These are phyloP conservation scores for Metarhizium robertsii DNA, from an alignment of 2,329 filamentous ascomycete genomes.

Conservation along the genomic window DNA sequence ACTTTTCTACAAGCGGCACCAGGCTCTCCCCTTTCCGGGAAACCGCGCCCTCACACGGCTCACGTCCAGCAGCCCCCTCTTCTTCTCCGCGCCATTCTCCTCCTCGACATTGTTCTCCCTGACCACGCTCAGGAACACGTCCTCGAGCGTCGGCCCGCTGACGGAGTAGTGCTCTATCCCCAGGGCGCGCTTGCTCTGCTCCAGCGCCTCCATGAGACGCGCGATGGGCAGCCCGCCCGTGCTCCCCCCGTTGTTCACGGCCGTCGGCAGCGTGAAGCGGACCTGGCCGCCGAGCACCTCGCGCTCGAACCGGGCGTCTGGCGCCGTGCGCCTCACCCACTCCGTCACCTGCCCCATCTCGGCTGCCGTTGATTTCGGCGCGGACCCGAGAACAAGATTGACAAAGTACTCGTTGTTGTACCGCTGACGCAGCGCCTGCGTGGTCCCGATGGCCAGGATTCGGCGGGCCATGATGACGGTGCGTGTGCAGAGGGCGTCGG, in stretches of 20 bases:
- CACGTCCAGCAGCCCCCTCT: conserved; percentile 6
- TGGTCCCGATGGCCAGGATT: conserved; percentile 79
- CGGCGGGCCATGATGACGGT: conserved; percentile 78
- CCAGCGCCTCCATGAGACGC: conserved; percentile 60
- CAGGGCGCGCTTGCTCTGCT: conserved; percentile 57
- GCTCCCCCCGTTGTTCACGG: neutral
- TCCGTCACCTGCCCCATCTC: conserved; percentile 57
- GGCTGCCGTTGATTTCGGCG: conserved; percentile 59
- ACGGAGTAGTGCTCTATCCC: conserved; percentile 83
- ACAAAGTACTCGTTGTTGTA: conserved; percentile 75
- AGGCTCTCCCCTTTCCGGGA: too few relatives aligned
- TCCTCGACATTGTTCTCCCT: conserved; percentile 70
- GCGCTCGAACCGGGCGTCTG: conserved; percentile 57
- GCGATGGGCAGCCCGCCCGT: conserved; percentile 46
- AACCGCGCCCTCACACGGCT: too few relatives aligned
- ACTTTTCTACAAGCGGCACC: too few relatives aligned
- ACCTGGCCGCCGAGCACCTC: conserved; percentile 79
- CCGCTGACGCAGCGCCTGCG: conserved; percentile 59
- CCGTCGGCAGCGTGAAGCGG: conserved; percentile 45
- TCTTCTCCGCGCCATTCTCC: conserved; percentile 45
- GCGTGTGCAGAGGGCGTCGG: conserved; percentile 73
- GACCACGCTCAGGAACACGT: conserved; percentile 84
- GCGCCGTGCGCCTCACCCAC: conserved; percentile 57
- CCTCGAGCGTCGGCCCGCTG: conserved; percentile 76
- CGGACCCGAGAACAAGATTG: conserved; percentile 66